Conservation (phyloP, 805 yeast genomes). For the Zygoascus biomembranicola region DNA sequence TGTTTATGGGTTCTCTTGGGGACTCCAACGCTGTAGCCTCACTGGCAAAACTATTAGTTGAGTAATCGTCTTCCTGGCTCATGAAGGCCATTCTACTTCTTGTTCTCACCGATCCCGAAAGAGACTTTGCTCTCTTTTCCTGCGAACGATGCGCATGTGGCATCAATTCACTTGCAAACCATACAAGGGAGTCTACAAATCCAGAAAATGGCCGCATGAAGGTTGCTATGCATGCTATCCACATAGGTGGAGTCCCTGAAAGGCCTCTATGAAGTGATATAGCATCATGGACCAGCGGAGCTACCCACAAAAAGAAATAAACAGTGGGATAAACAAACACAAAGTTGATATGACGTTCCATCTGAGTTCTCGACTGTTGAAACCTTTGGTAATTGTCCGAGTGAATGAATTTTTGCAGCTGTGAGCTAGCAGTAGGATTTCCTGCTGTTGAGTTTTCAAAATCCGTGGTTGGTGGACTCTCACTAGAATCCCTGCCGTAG, state of each 20-base stretch:
- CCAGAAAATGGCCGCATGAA: constrained; percentile 75
- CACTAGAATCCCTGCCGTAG: background rate
- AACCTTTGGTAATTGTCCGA: constrained; percentile 50
- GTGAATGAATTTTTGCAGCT: constrained; percentile 8
- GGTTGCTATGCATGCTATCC: constrained; percentile 59
- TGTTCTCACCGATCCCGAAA: background rate
- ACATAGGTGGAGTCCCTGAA: constrained; percentile 36
- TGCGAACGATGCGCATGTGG: background rate
- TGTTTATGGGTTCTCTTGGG: background rate
- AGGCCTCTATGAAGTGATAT: constrained; percentile 1
- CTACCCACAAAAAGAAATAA: constrained; percentile 70
- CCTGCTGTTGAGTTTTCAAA: background rate
- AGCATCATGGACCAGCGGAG: constrained; percentile 62
- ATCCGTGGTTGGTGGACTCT: background rate
- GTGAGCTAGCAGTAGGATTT: background rate
- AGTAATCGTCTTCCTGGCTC: background rate
- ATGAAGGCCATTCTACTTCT: background rate
- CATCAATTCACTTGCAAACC: constrained; percentile 55
- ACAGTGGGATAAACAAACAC: constrained; percentile 80
- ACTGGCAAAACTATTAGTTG: background rate
- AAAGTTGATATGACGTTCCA: constrained; percentile 66
- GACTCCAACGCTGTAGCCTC: background rate
- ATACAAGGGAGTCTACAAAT: constrained; percentile 64
- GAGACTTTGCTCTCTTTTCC: background rate
- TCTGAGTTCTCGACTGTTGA: constrained; percentile 51